These are phyloP conservation scores for Macadamia integrifolia DNA, from an alignment of 164 flowering plant species.

Conservation along the genomic window DNA sequence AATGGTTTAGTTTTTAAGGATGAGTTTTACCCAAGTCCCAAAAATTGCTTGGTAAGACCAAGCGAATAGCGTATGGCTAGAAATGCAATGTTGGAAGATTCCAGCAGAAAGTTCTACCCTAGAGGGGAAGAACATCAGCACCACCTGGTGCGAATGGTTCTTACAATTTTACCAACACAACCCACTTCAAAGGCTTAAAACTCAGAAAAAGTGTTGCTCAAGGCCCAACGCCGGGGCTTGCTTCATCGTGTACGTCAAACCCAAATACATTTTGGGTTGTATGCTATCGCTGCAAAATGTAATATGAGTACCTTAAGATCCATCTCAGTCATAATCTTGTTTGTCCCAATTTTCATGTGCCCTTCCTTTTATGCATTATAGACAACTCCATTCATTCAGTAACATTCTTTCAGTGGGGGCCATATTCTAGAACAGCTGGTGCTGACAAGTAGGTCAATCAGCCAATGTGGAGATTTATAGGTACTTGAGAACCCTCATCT, in stretches of 20 bases:
- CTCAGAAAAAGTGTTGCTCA: conserved; percentile 25
- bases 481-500: too few species aligned
- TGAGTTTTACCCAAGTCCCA: too few species aligned
- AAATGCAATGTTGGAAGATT: conserved; percentile 32
- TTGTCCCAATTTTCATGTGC: conserved; percentile 53
- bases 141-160: conserved; percentile 37
- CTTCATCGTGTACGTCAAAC: conserved; percentile 23
- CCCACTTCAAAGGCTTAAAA: conserved; percentile 19
- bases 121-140: conserved; percentile 21
- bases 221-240: conserved; percentile 21
- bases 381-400: conserved; percentile 21
- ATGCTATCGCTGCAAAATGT: conserved; percentile 63
- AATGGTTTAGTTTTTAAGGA: too few species aligned
- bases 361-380: conserved; percentile 53
- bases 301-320: conserved; percentile 55
- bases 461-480: too few species aligned
- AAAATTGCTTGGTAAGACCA: conserved; percentile 54
- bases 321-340: conserved; percentile 56
- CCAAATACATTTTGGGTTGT: conserved; percentile 63
- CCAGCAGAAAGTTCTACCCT: conserved; percentile 20
- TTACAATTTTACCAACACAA: conserved; percentile 28
- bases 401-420: conserved; percentile 36
- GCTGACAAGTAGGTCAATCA: conserved; percentile 5
- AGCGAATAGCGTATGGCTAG: conserved; percentile 52
- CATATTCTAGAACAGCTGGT: conserved; percentile 30